phyloP scores from a whole-genome alignment of 139 green algal species.

The Volvox africanus region DNA sequence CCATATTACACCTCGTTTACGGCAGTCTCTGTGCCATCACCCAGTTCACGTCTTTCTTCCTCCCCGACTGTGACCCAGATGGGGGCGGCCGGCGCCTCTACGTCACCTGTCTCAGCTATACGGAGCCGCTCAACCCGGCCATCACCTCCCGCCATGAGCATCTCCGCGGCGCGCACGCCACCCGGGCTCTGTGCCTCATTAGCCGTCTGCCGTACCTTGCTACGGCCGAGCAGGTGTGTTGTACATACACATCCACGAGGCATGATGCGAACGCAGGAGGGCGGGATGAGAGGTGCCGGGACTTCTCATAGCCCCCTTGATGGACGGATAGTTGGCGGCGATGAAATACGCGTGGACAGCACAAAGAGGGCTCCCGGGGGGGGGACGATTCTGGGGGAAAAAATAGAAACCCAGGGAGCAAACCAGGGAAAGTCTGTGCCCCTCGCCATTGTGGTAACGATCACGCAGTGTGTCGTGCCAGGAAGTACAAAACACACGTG shows the following conservation, averaged over 20 bases:
- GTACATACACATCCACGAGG: not conserved
- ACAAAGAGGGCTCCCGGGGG: too few relatives aligned
- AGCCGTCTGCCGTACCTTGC: conserved; percentile 55
- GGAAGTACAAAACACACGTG: not conserved
- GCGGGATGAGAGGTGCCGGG: not conserved
- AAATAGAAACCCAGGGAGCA: too few relatives aligned
- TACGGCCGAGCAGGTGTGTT: conserved; percentile 48
- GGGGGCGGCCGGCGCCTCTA: conserved; percentile 60
- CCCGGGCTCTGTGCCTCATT: conserved; percentile 58
- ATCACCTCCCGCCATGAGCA: conserved; percentile 39
- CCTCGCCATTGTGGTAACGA: too few relatives aligned
- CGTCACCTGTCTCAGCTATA: conserved; percentile 57
- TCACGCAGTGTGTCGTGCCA: too few relatives aligned
- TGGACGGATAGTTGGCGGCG: too few relatives aligned
- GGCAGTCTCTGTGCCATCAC: too few relatives aligned
- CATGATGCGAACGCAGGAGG: not conserved
- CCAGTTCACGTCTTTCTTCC: too few relatives aligned
- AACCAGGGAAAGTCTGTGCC: too few relatives aligned
- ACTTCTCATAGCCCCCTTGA: too few relatives aligned
- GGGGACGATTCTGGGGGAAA: too few relatives aligned
- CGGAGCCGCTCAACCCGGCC: conserved; percentile 44
- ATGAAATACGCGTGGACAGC: too few relatives aligned
- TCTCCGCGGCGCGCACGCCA: conserved; percentile 43
- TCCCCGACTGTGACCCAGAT: conserved; percentile 41
- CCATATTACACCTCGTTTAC: too few relatives aligned